Percentiles rank a stretch among this genome's conserved stretches.
These are phyloP conservation scores for Protoeuglena noctilucae DNA, from an alignment of 139 green algal genomes.

Conservation along the genomic window DNA sequence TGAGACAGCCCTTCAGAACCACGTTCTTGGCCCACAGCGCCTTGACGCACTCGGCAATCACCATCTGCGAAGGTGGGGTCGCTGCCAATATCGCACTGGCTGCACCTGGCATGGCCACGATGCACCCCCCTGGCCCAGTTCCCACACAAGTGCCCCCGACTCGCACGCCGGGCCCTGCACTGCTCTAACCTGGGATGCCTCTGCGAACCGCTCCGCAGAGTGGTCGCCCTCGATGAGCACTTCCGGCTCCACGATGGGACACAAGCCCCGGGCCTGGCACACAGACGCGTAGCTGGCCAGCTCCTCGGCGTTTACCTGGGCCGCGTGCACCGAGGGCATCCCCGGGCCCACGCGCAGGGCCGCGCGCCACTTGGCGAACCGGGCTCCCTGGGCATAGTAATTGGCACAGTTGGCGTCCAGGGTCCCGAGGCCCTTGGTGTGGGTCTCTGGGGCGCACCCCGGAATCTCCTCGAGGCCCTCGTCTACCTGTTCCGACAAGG, in stretches of 20 bases:
- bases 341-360: constrained; percentile 48
- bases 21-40: constrained; percentile 42
- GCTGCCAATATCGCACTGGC: too few relatives aligned
- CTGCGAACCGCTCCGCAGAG: constrained; percentile 24
- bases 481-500: too few relatives aligned
- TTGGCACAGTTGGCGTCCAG: constrained; percentile 41
- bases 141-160: too few relatives aligned
- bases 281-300: constrained; percentile 81
- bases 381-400: too few relatives aligned
- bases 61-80: constrained; percentile 14
- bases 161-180: too few relatives aligned
- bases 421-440: constrained; percentile 64
- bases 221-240: constrained; percentile 83
- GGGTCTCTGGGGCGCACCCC: constrained; percentile 55
- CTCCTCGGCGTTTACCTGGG: constrained; percentile 61
- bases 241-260: constrained; percentile 94
- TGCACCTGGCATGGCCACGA: too few relatives aligned
- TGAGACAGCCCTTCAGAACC: constrained; percentile 53
- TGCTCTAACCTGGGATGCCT: too few relatives aligned
- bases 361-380: constrained; percentile 92
- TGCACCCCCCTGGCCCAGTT: too few relatives aligned
- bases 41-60: constrained; percentile 21
- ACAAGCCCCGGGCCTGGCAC: constrained; percentile 60
- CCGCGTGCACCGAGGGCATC: constrained; percentile 25
- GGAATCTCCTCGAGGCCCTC: constrained; percentile 59